Conservation (phyloP, 345 rosid species). For the Brassica carinata region DNA sequence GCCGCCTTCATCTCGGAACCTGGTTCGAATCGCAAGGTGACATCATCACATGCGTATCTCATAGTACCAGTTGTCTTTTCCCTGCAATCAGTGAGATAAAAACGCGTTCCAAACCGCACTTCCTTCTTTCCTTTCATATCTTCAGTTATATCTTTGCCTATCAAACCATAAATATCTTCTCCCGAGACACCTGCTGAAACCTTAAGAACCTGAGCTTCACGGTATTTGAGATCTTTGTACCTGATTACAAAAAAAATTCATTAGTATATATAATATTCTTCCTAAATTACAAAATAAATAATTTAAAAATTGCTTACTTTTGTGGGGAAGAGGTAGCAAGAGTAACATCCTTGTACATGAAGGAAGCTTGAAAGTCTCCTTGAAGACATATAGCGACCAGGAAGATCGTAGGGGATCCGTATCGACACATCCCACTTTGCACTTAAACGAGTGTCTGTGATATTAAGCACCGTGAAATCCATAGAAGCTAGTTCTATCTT, state of each 20-base stretch:
- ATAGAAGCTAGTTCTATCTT: not conserved
- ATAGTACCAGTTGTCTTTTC: not conserved
- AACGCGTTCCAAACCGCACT: not conserved
- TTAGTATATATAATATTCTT: too few relatives aligned
- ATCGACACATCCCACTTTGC: not conserved
- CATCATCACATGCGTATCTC: not conserved
- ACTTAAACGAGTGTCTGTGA: not conserved
- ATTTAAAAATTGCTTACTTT: not conserved
- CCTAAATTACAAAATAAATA: too few relatives aligned
- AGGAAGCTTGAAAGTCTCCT: not conserved
- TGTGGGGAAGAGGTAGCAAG: not conserved
- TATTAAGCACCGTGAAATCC: not conserved
- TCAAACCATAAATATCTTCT: not conserved
- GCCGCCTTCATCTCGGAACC: not conserved
- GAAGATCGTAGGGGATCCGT: not conserved
- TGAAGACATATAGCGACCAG: not conserved
- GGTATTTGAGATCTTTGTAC: not conserved
- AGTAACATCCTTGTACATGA: not conserved
- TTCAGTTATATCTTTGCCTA: slow-evolving; percentile 10
- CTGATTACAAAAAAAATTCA: not conserved
- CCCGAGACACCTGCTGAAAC: not conserved
- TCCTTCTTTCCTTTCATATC: slow-evolving; percentile 17
- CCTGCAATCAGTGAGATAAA: slow-evolving; percentile 13
- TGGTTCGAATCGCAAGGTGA: not conserved
- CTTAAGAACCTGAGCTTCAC: not conserved